Evolutionary conservation across 495 filamentous ascomycete genomes (phyloP).

Genomic region (Opeltia flavorubescens): DNA sequence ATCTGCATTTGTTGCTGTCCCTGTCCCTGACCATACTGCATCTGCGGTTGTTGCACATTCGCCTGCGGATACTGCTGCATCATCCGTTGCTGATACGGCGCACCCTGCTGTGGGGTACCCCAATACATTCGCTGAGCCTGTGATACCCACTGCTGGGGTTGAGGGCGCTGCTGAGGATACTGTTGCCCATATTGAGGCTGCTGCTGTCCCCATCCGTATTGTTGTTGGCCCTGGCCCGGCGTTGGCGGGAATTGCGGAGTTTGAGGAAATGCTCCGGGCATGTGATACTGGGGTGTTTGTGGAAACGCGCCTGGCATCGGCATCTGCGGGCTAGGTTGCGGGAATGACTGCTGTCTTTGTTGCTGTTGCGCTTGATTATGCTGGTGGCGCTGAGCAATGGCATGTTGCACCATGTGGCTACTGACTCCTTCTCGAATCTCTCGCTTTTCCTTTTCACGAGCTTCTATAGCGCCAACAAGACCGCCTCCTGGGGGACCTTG

Average conservation of each 20-base stretch:
- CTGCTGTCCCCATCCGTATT: constrained; percentile 6
- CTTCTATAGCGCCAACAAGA: constrained; percentile 63
- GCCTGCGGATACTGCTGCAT: constrained; percentile 5
- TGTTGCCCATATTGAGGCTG: constrained; percentile 10
- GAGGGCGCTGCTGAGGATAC: constrained; percentile 8
- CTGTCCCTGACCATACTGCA: constrained; percentile 23
- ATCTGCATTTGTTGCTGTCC: constrained; percentile 18
- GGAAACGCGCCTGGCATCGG: constrained; percentile 13
- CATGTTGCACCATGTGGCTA: constrained; percentile 61
- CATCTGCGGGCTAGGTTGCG: constrained; percentile 12
- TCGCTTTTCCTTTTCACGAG: constrained; percentile 58
- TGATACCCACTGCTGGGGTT: constrained; percentile 11
- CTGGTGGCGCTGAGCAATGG: constrained; percentile 62
- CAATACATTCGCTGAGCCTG: constrained; percentile 10
- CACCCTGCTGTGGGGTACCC: constrained; percentile 4
- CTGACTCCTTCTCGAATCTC: constrained; percentile 57
- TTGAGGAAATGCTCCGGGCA: not conserved
- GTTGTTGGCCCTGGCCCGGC: constrained; percentile 7
- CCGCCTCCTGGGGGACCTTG: constrained; percentile 32
- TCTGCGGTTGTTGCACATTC: constrained; percentile 15
- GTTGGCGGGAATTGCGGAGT: constrained; percentile 14
- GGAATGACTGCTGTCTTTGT: constrained; percentile 26
- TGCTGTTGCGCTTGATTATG: constrained; percentile 32
- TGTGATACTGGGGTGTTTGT: constrained; percentile 1
- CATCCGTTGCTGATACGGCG: constrained; percentile 12